phyloP scores from a whole-genome alignment of 202 grass and related monocot genomes.

The Sporobolus alterniflorus region DNA sequence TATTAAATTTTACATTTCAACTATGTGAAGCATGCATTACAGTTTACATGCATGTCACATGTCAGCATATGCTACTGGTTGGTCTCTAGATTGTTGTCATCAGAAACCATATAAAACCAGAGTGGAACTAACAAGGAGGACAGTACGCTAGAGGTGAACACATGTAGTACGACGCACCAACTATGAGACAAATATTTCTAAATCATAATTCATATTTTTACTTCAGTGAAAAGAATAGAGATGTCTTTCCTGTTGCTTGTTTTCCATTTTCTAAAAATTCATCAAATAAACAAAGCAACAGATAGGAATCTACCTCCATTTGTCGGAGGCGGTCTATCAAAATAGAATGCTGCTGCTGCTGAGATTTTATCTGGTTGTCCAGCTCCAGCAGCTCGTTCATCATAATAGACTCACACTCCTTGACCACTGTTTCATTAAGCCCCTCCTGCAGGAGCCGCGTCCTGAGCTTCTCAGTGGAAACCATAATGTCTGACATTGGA shows the following conservation, averaged over 20 bases:
- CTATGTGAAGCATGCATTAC: not conserved
- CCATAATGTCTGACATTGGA: slow-evolving; percentile 54
- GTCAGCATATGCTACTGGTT: slow-evolving; percentile 12
- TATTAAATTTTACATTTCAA: not conserved
- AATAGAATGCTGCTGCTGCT: slow-evolving; percentile 79
- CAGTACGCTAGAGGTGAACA: not conserved
- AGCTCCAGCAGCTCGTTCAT: slow-evolving; percentile 75
- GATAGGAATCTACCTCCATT: slow-evolving; percentile 77
- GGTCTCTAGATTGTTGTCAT: not conserved
- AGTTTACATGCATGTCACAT: not conserved
- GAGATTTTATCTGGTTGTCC: slow-evolving; percentile 69
- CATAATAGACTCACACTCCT: slow-evolving; percentile 93
- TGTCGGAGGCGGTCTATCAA: slow-evolving; percentile 87
- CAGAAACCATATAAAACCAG: not conserved
- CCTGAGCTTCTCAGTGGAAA: slow-evolving; percentile 81
- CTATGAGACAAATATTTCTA: not conserved
- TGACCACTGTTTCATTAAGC: slow-evolving; percentile 66
- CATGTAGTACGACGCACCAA: slow-evolving; percentile 4
- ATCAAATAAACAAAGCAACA: slow-evolving; percentile 34
- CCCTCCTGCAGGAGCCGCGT: slow-evolving; percentile 63
- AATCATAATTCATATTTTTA: not conserved
- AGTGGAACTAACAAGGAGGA: not conserved
- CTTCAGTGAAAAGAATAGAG: not conserved
- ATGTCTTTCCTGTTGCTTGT: not conserved
- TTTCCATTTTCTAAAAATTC: not conserved